Conservation (phyloP, 2,329 filamentous ascomycete species). For the Penicillium sp. region DNA sequence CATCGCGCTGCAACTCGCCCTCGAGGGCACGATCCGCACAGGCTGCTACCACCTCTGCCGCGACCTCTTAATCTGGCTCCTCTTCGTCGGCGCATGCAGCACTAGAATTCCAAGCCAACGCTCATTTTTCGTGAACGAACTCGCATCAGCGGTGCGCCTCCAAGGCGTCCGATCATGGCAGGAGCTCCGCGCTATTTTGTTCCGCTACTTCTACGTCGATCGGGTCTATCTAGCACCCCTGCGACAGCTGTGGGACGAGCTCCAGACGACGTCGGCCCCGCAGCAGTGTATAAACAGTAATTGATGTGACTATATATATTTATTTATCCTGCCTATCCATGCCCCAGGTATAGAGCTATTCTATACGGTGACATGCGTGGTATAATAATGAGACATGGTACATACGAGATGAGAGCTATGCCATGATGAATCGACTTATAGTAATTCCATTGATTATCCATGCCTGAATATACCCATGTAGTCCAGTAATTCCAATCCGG, state of each 20-base stretch:
- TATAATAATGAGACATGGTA: slow-evolving; percentile 27
- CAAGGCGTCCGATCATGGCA: slow-evolving; percentile 40
- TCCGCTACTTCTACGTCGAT: slow-evolving; percentile 44
- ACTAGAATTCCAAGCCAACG: slow-evolving; percentile 31
- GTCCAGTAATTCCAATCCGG: background rate
- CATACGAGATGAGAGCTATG: slow-evolving; percentile 14
- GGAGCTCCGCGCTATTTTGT: slow-evolving; percentile 36
- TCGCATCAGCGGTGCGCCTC: slow-evolving; percentile 33
- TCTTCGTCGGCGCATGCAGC: slow-evolving; percentile 43
- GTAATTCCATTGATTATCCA: background rate
- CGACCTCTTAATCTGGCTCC: slow-evolving; percentile 43
- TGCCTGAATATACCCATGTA: background rate
- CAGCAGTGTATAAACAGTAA: slow-evolving; percentile 21
- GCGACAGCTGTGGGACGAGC: slow-evolving; percentile 40
- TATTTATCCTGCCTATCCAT: background rate
- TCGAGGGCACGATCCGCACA: slow-evolving; percentile 38
- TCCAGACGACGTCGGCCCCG: slow-evolving; percentile 26
- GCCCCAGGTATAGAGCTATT: background rate
- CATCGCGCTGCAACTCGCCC: slow-evolving; percentile 36
- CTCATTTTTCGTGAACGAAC: slow-evolving; percentile 38
- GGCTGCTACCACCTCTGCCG: slow-evolving; percentile 39
- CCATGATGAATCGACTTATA: slow-evolving; percentile 2
- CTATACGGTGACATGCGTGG: slow-evolving; percentile 17
- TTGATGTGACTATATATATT: slow-evolving; percentile 18
- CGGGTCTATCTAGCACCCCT: slow-evolving; percentile 37